These are phyloP conservation scores for Madurella fahalii DNA, from an alignment of 2,329 filamentous ascomycete genomes.

Conservation along the genomic window DNA sequence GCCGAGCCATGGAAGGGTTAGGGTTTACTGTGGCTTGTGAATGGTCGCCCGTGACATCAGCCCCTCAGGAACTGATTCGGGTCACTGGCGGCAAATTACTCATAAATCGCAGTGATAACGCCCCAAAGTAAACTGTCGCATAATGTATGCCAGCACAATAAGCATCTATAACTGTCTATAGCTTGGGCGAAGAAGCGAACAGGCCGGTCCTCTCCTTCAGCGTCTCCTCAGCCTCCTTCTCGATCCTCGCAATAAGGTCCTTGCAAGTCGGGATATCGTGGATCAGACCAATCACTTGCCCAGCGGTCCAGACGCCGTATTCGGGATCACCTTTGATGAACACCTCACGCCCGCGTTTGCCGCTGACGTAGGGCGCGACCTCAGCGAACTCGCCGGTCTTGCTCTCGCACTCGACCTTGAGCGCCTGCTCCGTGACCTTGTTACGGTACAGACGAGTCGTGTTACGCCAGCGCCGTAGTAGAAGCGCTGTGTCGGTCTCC, in stretches of 20 bases:
- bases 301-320: slow-evolving; percentile 93
- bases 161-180: slow-evolving; percentile 13
- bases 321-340: slow-evolving; percentile 90
- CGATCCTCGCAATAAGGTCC: slow-evolving; percentile 65
- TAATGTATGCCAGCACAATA: neutral
- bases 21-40: neutral
- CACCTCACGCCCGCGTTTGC: slow-evolving; percentile 84
- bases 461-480: slow-evolving; percentile 89
- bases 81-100: neutral
- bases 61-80: neutral
- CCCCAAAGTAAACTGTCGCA: neutral
- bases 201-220: slow-evolving; percentile 48
- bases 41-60: neutral
- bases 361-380: slow-evolving; percentile 81
- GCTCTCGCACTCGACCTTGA: slow-evolving; percentile 80
- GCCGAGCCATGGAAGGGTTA: neutral
- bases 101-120: neutral
- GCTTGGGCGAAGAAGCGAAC: slow-evolving; percentile 20
- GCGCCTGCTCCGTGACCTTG: slow-evolving; percentile 75
- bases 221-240: slow-evolving; percentile 68
- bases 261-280: slow-evolving; percentile 77
- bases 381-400: slow-evolving; percentile 83
- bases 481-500: slow-evolving; percentile 86
- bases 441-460: slow-evolving; percentile 86
- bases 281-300: slow-evolving; percentile 88